Evolutionary conservation across 805 yeast species (phyloP).

Genomic region (Candida sithepensis): DNA sequence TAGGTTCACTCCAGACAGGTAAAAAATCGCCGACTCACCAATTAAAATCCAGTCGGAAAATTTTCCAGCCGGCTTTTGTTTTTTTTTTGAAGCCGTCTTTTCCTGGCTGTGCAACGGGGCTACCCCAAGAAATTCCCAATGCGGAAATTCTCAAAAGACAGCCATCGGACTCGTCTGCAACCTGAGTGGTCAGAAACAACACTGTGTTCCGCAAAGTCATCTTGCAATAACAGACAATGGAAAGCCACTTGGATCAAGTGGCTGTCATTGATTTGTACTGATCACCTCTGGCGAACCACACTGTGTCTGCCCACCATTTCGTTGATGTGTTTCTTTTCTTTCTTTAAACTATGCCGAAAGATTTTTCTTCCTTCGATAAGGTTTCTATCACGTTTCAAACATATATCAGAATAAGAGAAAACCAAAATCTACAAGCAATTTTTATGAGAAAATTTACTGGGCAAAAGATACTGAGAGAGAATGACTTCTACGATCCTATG

Average conservation of each 20-base stretch:
- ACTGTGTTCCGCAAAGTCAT: background rate
- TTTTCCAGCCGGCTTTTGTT: background rate
- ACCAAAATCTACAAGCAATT: background rate
- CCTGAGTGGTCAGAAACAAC: background rate
- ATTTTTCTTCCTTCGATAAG: too few relatives aligned
- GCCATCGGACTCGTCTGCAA: slow-evolving; percentile 11
- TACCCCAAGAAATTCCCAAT: slow-evolving; percentile 18
- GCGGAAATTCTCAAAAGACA: slow-evolving; percentile 13
- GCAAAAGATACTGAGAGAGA: slow-evolving; percentile 16
- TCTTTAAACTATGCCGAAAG: too few relatives aligned
- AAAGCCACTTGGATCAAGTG: background rate
- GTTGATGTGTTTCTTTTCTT: too few relatives aligned
- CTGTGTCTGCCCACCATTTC: too few relatives aligned
- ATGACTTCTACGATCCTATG: slow-evolving; percentile 22
- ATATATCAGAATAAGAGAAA: too few relatives aligned
- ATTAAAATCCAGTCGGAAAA: too few relatives aligned
- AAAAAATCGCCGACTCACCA: too few relatives aligned
- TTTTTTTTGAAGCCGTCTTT: too few relatives aligned
- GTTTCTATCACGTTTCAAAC: too few relatives aligned
- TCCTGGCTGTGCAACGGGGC: slow-evolving; percentile 8
- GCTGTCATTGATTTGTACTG: background rate
- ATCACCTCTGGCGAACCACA: too few relatives aligned
- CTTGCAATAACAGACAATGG: background rate
- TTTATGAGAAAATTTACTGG: slow-evolving; percentile 23
- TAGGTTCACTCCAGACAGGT: too few relatives aligned